phyloP scores from a whole-genome alignment of 2,329 filamentous ascomycete genomes.

The Alternaria novae-zelandiae region DNA sequence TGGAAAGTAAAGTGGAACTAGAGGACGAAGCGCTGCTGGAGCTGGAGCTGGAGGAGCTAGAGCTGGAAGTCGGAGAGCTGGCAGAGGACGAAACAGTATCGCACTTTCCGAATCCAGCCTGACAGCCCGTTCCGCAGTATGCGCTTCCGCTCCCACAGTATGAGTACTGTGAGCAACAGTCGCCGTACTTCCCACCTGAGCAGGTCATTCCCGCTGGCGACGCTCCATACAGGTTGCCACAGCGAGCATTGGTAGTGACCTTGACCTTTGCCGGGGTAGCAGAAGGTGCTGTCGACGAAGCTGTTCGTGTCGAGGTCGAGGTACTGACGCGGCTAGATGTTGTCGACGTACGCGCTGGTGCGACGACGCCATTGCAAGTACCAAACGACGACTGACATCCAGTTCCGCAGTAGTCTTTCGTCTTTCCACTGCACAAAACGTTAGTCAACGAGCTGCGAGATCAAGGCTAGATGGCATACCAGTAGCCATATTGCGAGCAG shows the following conservation, averaged over 20 bases:
- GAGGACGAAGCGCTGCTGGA: neutral
- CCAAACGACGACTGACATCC: conserved; percentile 1
- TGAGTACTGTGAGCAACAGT: conserved; percentile 10
- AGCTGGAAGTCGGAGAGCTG: neutral
- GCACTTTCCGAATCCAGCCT: neutral
- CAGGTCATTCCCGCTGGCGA: neutral
- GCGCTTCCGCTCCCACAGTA: conserved; percentile 6
- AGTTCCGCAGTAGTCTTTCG: neutral
- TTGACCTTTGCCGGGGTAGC: neutral
- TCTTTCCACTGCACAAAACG: neutral
- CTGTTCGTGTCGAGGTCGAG: neutral
- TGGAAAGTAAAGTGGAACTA: neutral
- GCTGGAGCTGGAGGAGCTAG: neutral
- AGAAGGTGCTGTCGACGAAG: neutral
- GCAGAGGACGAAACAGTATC: neutral
- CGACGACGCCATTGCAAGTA: neutral
- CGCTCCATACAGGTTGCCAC: conserved; percentile 2
- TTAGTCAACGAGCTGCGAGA: neutral
- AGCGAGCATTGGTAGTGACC: conserved; percentile 7
- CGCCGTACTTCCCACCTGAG: neutral
- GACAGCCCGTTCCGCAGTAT: conserved; percentile 4
- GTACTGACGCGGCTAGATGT: neutral
- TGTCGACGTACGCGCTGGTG: neutral
- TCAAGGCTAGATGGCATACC: neutral
- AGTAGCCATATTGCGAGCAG: conserved; percentile 3